These are phyloP conservation scores for Gossypium schwendimanii DNA, from an alignment of 441 rosid genomes.

Conservation along the genomic window DNA sequence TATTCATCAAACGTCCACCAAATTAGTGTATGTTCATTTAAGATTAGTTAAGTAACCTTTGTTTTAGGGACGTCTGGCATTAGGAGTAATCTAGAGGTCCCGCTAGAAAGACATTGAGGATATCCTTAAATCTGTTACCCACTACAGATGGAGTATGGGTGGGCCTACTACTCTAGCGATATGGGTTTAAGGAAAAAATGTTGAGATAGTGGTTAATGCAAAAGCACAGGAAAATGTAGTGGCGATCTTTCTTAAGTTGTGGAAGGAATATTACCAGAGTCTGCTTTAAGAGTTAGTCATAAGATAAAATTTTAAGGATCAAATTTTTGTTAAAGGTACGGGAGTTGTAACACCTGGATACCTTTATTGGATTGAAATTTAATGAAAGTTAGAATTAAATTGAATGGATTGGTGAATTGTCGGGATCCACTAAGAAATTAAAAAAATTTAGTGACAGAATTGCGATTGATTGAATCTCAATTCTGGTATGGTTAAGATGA, in stretches of 20 bases:
- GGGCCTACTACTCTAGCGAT: background rate
- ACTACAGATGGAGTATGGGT: background rate
- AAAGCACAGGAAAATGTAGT: background rate
- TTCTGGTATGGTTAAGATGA: background rate
- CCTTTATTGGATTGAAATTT: background rate
- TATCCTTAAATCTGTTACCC: background rate
- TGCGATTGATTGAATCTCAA: no score
- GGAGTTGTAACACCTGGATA: background rate
- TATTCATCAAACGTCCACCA: background rate
- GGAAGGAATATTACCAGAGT: background rate
- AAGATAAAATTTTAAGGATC: background rate
- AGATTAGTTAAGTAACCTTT: background rate
- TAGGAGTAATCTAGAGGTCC: background rate
- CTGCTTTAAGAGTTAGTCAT: background rate
- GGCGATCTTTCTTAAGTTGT: background rate
- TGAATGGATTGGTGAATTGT: background rate
- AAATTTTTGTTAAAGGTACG: background rate
- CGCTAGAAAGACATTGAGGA: background rate
- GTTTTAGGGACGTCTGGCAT: background rate
- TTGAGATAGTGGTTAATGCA: background rate
- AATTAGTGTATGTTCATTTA: background rate
- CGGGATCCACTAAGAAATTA: background rate
- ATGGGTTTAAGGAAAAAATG: background rate
- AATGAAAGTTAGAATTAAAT: no score
- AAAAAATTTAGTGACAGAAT: background rate